Base-by-base conservation (phyloP, 23 red algal genomes). In the Agarophyton chilense region DNA sequence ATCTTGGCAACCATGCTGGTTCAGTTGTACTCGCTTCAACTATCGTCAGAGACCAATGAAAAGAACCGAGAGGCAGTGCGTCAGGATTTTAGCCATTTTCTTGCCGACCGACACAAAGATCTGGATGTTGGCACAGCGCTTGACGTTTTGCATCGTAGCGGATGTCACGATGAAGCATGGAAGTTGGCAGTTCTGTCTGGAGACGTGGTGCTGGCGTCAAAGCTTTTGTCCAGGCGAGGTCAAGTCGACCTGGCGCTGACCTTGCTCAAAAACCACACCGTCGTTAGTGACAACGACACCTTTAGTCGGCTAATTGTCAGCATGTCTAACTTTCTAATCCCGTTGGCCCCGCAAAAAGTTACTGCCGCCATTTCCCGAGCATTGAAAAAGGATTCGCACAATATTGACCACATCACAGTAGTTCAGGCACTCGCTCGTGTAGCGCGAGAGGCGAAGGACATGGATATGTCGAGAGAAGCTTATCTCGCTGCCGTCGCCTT, bases 1-100 rank as follows among this genome's bases (percentile, higher is more conserved):
- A 91, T 91, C 36, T 63, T 91, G 3, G 88, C 88, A 10, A 91
- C 76, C 3, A 82, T 82, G 76, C 77, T 91, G 5, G 88, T 91
- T 3, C 76, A 91, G 76, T 61, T 91, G 32, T 91, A 91, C 55
- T 71, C 88, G 38, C 42, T 75, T 25, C 88, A 56, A 17, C 75
- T 91, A 7, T 81, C 88, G 9, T 73, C 75, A 3, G 75, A 73
- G 49, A 82, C 76, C 52, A 76, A 91, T 61, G 76, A 47, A 21
- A 44, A 71, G 47, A 35, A 43, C 4, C 25, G 62, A 18, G 88
- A 91, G 42, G 88, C 64, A 72, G 76, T 91, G 26, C 76, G 77
- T 26, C n/a, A 81, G 50, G 77, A 91, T 31, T 91, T 91, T 82
- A 76, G 88, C 42, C 60, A 91, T 42, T 91, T 91, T 53, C 64